Conservation (phyloP, 2,329 filamentous ascomycete genomes). For the Alternaria ethzedia region DNA sequence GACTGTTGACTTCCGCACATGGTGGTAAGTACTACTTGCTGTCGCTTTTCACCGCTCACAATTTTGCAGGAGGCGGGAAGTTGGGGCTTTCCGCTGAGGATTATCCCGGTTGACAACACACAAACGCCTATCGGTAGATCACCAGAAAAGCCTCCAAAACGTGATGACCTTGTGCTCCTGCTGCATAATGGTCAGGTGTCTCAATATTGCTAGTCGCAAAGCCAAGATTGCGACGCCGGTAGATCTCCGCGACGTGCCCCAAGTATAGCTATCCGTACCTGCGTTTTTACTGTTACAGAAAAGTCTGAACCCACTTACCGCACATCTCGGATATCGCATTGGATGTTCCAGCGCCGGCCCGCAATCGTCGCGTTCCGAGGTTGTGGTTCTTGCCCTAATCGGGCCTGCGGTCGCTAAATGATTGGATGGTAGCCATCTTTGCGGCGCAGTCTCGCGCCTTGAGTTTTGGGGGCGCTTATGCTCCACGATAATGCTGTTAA, state of each 20-base stretch:
- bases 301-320: slow-evolving; percentile 3
- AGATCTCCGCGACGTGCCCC: neutral
- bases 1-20: slow-evolving; percentile 76
- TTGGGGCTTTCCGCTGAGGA: slow-evolving; percentile 34
- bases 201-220: neutral
- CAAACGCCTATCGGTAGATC: neutral
- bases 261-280: slow-evolving; percentile 5
- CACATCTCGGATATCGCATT: neutral
- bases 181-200: neutral
- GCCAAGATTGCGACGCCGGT: neutral
- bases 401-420: slow-evolving; percentile 9
- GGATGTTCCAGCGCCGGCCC: neutral
- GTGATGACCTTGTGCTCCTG: neutral
- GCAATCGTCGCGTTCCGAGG: neutral
- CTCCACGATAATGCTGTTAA: neutral
- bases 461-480: slow-evolving; percentile 13
- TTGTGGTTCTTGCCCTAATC: neutral
- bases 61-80: slow-evolving; percentile 40
- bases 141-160: neutral
- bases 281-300: neutral
- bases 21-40: slow-evolving; percentile 67
- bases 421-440: neutral
- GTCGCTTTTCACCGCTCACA: slow-evolving; percentile 11
- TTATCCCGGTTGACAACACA: neutral
- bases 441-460: slow-evolving; percentile 12